A percentile compares a stretch with the other conserved stretches of the same genome.
Conservation (phyloP, 2,329 filamentous ascomycete species). For the Botryotinia narcissicola region DNA sequence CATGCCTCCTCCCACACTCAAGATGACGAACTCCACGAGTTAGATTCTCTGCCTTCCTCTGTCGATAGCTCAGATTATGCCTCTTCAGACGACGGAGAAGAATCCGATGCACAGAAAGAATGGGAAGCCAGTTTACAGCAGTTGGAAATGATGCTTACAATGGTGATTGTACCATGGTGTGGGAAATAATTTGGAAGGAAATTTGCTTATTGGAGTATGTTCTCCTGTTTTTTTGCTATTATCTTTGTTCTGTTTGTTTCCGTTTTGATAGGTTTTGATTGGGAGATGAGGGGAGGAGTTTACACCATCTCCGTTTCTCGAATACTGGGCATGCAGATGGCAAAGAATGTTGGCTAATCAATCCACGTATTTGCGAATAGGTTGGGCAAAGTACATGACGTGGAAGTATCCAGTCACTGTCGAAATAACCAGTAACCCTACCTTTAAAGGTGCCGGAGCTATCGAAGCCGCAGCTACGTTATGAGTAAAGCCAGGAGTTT, state of each 20-base stretch:
- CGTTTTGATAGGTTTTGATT: neutral
- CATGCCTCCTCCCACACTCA: slow-evolving; percentile 48
- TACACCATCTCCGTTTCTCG: neutral
- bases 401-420: slow-evolving; percentile 88
- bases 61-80: slow-evolving; percentile 48
- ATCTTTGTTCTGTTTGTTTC: neutral
- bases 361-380: slow-evolving; percentile 46
- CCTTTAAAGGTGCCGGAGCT: slow-evolving; percentile 62
- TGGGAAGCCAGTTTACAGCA: slow-evolving; percentile 95
- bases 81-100: slow-evolving; percentile 44
- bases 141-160: slow-evolving; percentile 85
- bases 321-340: neutral
- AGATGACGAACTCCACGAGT: slow-evolving; percentile 49
- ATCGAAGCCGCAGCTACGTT: slow-evolving; percentile 53
- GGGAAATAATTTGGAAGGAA: slow-evolving; percentile 94
- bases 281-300: neutral
- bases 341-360: slow-evolving; percentile 1
- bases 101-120: slow-evolving; percentile 87
- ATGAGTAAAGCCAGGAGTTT: slow-evolving; percentile 19
- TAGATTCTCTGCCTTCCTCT: slow-evolving; percentile 62
- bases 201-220: slow-evolving; percentile 93
- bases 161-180: slow-evolving; percentile 90
- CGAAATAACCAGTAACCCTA: slow-evolving; percentile 57
- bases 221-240: neutral
- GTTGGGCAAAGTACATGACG: slow-evolving; percentile 91